Conservation (phyloP, 805 yeast species). For the Suhomyces faveliae region DNA sequence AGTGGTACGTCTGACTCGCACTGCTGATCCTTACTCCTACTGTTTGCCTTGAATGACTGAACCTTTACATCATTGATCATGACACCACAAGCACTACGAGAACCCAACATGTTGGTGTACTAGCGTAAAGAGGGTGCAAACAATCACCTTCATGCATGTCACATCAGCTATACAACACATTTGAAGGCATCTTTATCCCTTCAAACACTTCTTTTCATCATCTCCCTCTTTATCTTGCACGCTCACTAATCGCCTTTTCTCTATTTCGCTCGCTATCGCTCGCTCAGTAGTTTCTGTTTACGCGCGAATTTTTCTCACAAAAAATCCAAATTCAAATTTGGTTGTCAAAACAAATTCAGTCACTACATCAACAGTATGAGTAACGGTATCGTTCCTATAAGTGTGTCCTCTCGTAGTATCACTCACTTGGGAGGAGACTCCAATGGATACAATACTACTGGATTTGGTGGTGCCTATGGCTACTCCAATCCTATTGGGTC, state of each 20-base stretch:
- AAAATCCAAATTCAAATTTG: neutral
- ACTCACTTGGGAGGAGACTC: neutral
- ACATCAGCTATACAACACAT: no score
- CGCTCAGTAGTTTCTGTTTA: no score
- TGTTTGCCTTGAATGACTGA: no score
- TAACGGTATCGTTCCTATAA: conserved; percentile 6
- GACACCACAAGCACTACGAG: neutral
- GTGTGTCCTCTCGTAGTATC: conserved; percentile 3
- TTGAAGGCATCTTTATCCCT: no score
- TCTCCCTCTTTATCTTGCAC: neutral
- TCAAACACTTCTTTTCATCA: neutral
- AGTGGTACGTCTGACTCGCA: no score
- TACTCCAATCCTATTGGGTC: conserved; percentile 18
- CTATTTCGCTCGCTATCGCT: neutral
- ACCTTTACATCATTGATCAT: neutral
- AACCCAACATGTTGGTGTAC: no score
- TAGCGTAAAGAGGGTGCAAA: no score
- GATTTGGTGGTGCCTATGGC: conserved; percentile 14
- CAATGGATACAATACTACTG: conserved; percentile 1
- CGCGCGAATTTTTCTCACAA: conserved; percentile 1
- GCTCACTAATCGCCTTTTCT: no score
- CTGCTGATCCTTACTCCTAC: no score
- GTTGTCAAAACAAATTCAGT: neutral
- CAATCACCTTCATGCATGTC: no score
- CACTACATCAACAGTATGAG: neutral